phyloP scores from a whole-genome alignment of 179 eudicot species.

The Silene vulgaris region DNA sequence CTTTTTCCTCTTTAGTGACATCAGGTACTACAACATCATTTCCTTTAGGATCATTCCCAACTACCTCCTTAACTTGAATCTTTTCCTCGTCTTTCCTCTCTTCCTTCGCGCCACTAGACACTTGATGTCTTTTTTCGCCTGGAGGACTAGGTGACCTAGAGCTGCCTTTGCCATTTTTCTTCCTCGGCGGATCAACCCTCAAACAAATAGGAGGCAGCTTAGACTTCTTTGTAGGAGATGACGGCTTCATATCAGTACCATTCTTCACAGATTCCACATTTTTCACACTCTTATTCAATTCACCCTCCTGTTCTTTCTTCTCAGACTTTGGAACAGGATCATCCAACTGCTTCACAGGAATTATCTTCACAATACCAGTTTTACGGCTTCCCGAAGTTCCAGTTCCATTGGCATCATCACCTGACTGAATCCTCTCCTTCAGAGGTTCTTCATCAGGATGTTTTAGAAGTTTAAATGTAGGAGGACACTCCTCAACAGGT shows the following conservation, averaged over 20 bases:
- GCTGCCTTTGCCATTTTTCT: slow-evolving; percentile 37
- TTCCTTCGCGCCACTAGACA: slow-evolving; percentile 9
- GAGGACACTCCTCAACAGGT: slow-evolving; percentile 5
- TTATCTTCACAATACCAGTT: slow-evolving; percentile 23
- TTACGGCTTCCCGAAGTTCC: slow-evolving; percentile 18
- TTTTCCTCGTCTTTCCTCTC: slow-evolving; percentile 12
- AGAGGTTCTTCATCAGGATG: slow-evolving; percentile 19
- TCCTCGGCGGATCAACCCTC: slow-evolving; percentile 68
- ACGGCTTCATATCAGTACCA: slow-evolving; percentile 22
- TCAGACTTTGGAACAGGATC: slow-evolving; percentile 23
- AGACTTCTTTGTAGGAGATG: slow-evolving; percentile 40
- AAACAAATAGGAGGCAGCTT: slow-evolving; percentile 77
- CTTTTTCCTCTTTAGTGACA: not conserved
- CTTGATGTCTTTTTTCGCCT: slow-evolving; percentile 20
- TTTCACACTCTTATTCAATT: slow-evolving; percentile 1
- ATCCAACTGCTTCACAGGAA: slow-evolving; percentile 49
- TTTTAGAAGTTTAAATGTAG: not conserved
- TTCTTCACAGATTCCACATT: slow-evolving; percentile 11
- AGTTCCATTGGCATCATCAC: slow-evolving; percentile 14
- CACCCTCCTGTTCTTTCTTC: slow-evolving; percentile 19
- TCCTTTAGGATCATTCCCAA: slow-evolving; percentile 13
- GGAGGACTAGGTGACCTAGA: slow-evolving; percentile 58
- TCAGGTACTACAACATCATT: not conserved
- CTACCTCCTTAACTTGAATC: slow-evolving; percentile 21
- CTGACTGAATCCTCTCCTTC: slow-evolving; percentile 12